Evolutionary conservation across 148 eudicot genomes (phyloP), one percentile per base, ranked within the genome.

Genomic region (Talinum fruticosum): DNA sequence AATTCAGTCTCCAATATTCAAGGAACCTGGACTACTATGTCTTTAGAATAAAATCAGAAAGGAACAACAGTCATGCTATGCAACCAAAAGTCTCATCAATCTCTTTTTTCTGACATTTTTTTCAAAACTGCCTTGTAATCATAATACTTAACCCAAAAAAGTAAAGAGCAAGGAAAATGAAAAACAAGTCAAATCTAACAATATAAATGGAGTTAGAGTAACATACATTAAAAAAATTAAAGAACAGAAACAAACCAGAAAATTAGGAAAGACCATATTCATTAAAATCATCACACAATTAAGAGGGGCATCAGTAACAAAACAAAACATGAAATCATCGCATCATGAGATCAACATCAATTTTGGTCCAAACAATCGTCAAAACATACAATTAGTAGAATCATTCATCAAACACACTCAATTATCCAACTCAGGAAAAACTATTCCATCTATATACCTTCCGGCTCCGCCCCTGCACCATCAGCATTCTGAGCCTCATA

Each of bases 401-500:
- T 33, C 26, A 54, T 32, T 53, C n/a, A 28, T 23, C 37, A 75
- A 75, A 44, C 0, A 69, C 18, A 61, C 15, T 28, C 23, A 62
- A 36, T 54, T 61, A 21, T 16, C 69, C 37, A 71, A 47, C 64
- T 67, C 54, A n/a, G 64, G 15, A 62, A 71, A n/a, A 64, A 41
- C 29, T 15, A 49, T n/a, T 38, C 33, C 53, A 73, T 70, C 77
- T 19, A 32, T 66, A 23, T 86, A 89, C 93, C 87, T 83, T 80
- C 76, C 45, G 13, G 59, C 35, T 79, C 81, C 10, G 80, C 38
- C 3, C 10, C 64, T 34, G 78, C 41, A 76, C 69, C 72, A 80
- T 79, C 72, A 51, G 76, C 90, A 79, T 80, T 84, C 35, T 84
- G 49, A n/a, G 83, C 82, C 51, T 89, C 92, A 59, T 83, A 85